Conservation (phyloP, 2,329 filamentous ascomycete genomes). For the Colletotrichum sansevieriae region DNA sequence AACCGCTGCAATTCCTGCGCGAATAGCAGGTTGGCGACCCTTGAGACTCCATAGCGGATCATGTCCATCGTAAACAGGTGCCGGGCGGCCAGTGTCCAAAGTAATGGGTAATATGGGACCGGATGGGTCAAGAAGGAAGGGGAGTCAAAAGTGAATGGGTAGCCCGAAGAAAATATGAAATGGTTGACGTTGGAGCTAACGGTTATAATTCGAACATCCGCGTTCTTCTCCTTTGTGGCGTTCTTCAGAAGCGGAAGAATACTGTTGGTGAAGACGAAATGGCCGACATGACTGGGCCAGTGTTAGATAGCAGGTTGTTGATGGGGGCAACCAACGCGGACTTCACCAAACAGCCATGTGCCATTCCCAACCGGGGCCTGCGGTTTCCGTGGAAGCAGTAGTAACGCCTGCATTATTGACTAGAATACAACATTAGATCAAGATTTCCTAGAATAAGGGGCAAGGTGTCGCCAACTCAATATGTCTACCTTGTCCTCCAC, state of each 20-base stretch:
- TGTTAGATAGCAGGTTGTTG: conserved; percentile 16
- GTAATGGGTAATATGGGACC: conserved; percentile 37
- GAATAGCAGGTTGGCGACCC: conserved; percentile 44
- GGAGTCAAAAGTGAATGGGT: conserved; percentile 43
- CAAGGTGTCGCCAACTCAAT: conserved; percentile 41
- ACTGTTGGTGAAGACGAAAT: conserved; percentile 46
- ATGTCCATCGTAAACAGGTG: conserved; percentile 44
- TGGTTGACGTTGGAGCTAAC: conserved; percentile 43
- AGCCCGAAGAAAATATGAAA: conserved; percentile 42
- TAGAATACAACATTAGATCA: not conserved
- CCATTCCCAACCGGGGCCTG: conserved; percentile 44
- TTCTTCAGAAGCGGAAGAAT: conserved; percentile 47
- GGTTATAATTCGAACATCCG: conserved; percentile 47
- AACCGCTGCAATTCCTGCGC: conserved; percentile 44
- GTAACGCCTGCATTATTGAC: conserved; percentile 47
- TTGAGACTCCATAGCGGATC: conserved; percentile 45
- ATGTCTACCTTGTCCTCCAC: conserved; percentile 47
- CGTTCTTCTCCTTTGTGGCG: conserved; percentile 31
- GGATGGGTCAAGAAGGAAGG: conserved; percentile 33
- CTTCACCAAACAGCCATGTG: conserved; percentile 45
- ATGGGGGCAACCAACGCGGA: not conserved
- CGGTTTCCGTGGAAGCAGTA: conserved; percentile 24
- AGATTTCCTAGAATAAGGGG: not conserved
- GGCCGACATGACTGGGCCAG: conserved; percentile 45
- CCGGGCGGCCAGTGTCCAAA: conserved; percentile 27